Percentiles rank a stretch among this genome's conserved stretches.
phyloP scores from a whole-genome alignment of 2,329 filamentous ascomycete species.

The Fusarium vanettenii region DNA sequence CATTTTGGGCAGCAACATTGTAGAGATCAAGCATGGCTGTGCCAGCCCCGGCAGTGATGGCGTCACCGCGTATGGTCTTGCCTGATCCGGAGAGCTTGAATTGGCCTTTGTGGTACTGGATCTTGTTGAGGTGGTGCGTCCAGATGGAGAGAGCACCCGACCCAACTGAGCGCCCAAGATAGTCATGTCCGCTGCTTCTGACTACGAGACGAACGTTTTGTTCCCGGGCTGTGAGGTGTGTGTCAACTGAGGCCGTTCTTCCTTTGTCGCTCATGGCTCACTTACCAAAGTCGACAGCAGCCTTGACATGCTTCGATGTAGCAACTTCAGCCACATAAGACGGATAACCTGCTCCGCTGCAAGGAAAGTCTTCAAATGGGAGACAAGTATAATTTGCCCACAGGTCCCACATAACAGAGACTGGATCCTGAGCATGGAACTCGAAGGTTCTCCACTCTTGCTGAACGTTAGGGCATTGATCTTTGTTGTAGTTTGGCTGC shows the following conservation, averaged over 20 bases:
- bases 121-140: constrained; percentile 59
- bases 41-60: constrained; percentile 64
- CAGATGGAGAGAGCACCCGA: constrained; percentile 64
- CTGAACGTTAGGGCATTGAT: constrained; percentile 11
- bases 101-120: constrained; percentile 50
- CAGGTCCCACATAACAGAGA: constrained; percentile 45
- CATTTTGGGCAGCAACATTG: constrained; percentile 53
- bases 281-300: constrained; percentile 21
- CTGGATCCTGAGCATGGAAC: constrained; percentile 19
- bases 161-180: constrained; percentile 55
- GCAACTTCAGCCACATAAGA: constrained; percentile 40
- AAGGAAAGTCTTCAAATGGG: constrained; percentile 51
- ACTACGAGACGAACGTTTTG: constrained; percentile 55
- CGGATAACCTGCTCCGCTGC: constrained; percentile 36
- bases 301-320: constrained; percentile 36
- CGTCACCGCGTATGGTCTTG: constrained; percentile 56
- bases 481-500: constrained; percentile 3
- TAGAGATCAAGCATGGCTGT: constrained; percentile 62
- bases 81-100: constrained; percentile 56
- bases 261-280: neutral
- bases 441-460: constrained; percentile 17
- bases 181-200: constrained; percentile 54
- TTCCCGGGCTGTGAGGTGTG: constrained; percentile 44
- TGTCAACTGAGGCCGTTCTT: constrained; percentile 19
- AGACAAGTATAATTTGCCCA: constrained; percentile 61